Percentiles rank a stretch among this genome's conserved stretches.
Evolutionary conservation across 2,329 filamentous ascomycete species (phyloP).

Genomic region (Cladosporium velox): DNA sequence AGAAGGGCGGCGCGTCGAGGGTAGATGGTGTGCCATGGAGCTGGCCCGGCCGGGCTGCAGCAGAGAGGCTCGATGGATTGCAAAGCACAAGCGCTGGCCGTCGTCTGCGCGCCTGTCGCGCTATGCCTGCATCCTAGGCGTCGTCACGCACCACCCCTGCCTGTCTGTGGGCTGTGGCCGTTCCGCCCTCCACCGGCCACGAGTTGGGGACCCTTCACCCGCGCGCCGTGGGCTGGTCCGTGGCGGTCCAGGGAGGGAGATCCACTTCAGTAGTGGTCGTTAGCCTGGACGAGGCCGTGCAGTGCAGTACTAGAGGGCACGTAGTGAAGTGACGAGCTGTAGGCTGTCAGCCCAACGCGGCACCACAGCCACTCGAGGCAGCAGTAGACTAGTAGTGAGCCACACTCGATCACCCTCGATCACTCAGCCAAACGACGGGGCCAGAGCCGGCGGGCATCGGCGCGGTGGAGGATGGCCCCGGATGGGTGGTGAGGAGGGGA

Average conservation of each 20-base stretch:
- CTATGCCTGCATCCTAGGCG: not conserved
- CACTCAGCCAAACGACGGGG: not conserved
- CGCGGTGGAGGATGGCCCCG: not conserved
- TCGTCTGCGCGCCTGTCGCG: slow-evolving; percentile 9
- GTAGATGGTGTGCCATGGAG: slow-evolving; percentile 1
- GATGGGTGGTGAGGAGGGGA: not conserved
- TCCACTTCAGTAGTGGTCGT: not conserved
- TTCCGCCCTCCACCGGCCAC: slow-evolving; percentile 4
- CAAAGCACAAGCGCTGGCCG: slow-evolving; percentile 8
- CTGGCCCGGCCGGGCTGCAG: not conserved
- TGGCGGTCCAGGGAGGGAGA: not conserved
- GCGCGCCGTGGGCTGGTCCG: not conserved
- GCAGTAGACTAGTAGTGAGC: not conserved
- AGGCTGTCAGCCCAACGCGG: not conserved
- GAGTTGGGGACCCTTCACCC: not conserved
- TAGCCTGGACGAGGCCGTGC: slow-evolving; percentile 2
- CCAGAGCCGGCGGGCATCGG: slow-evolving; percentile 4
- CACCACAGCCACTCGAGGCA: not conserved
- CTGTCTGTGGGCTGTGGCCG: not conserved
- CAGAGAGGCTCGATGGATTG: slow-evolving; percentile 2
- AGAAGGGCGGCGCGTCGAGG: not conserved
- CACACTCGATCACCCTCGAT: not conserved
- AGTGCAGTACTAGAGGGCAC: not conserved
- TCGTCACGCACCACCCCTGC: slow-evolving; percentile 10
- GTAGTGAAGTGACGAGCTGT: not conserved